phyloP scores from a whole-genome alignment of 1,284 basidiomycete species.

The Sparassis latifolia region DNA sequence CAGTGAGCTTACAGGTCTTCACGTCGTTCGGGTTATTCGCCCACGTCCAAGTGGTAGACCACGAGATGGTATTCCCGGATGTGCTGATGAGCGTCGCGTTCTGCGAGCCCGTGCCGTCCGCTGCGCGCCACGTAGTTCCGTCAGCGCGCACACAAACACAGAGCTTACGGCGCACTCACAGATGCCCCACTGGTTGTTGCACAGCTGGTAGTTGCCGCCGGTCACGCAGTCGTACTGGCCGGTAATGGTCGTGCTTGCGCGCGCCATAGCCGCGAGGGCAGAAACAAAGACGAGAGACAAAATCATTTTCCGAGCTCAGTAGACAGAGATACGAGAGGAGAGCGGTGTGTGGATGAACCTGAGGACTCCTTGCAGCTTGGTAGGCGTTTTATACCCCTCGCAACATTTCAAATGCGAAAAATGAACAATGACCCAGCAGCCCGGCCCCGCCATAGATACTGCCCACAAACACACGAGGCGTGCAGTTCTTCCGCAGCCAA shows the following conservation, averaged over 20 bases:
- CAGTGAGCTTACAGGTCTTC: constrained; percentile 41
- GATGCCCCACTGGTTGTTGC: constrained; percentile 54
- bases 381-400: too few species aligned
- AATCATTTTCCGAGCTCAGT: constrained; percentile 5
- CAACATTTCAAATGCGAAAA: too few species aligned
- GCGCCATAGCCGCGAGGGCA: constrained; percentile 12
- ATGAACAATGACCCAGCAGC: too few species aligned
- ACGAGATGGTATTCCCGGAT: constrained; percentile 37
- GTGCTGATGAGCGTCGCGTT: constrained; percentile 40
- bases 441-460: too few species aligned
- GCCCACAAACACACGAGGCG: too few species aligned
- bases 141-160: too few species aligned
- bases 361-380: too few species aligned
- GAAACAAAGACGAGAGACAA: constrained; percentile 13
- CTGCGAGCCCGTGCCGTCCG: constrained; percentile 43
- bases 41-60: constrained; percentile 54
- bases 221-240: constrained; percentile 39
- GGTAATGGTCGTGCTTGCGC: constrained; percentile 30
- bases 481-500: too few species aligned
- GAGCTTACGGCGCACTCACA: constrained; percentile 21
- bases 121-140: constrained; percentile 12
- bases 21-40: constrained; percentile 44
- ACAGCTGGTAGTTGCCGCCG: constrained; percentile 43
- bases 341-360: neutral
- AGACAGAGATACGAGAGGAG: neutral